These are phyloP conservation scores for Closterium sp. DNA, from an alignment of 139 green algal species.

Conservation along the genomic window DNA sequence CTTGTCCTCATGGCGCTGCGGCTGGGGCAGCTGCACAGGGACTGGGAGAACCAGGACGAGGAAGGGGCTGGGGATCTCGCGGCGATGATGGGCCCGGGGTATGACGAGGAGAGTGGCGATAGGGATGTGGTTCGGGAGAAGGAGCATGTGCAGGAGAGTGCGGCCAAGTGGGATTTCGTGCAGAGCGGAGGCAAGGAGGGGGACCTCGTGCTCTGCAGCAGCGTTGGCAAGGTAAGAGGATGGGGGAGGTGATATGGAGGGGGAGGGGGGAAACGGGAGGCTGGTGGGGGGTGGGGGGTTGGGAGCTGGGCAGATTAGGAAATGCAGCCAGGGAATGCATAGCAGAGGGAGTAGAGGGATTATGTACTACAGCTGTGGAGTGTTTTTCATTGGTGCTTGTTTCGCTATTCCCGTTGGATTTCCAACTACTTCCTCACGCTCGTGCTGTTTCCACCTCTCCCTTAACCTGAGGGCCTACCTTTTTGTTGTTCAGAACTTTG, in stretches of 20 bases:
- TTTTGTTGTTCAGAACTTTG: conserved; percentile 1
- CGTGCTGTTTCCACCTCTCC: too few relatives aligned
- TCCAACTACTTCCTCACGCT: too few relatives aligned
- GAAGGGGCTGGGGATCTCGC: neutral
- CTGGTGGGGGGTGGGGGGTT: neutral
- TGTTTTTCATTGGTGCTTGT: too few relatives aligned
- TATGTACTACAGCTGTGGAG: too few relatives aligned
- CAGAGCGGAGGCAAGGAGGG: neutral
- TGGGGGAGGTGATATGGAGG: too few relatives aligned
- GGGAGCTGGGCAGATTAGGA: neutral
- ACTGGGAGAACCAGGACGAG: neutral
- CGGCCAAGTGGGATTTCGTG: conserved; percentile 15
- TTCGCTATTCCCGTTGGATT: too few relatives aligned
- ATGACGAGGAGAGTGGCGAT: conserved; percentile 7
- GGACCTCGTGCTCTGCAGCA: conserved; percentile 36
- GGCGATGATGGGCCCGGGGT: neutral
- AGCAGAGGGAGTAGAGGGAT: neutral
- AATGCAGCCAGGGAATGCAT: neutral
- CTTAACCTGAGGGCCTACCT: too few relatives aligned
- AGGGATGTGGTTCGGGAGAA: conserved; percentile 29
- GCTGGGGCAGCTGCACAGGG: neutral
- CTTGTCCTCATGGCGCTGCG: neutral
- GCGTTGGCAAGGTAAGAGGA: conserved; percentile 41
- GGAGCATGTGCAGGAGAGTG: conserved; percentile 20
- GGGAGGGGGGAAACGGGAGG: neutral